Evolutionary conservation across 495 filamentous ascomycete genomes (phyloP).

Genomic region (Hypoxylon cercidicola): DNA sequence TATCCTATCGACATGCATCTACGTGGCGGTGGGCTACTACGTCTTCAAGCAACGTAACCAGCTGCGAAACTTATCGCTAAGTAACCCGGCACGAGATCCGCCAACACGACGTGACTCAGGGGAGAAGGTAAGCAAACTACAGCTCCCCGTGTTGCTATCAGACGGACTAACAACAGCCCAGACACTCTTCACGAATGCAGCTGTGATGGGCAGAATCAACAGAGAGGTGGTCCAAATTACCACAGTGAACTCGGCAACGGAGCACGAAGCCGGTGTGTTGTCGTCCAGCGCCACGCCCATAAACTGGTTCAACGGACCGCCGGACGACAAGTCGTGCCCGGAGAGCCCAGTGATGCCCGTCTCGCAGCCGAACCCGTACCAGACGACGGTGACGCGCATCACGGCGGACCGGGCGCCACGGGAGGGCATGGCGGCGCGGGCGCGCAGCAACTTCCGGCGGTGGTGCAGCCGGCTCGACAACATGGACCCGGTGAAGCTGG

Average conservation of each 20-base stretch:
- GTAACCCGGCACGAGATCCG: slow-evolving; percentile 42
- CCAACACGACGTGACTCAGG: slow-evolving; percentile 44
- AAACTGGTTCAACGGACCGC: slow-evolving; percentile 45
- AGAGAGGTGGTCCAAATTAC: slow-evolving; percentile 46
- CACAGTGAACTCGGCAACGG: slow-evolving; percentile 43
- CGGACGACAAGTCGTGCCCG: slow-evolving; percentile 25
- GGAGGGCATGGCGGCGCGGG: slow-evolving; percentile 24
- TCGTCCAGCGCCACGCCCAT: slow-evolving; percentile 29
- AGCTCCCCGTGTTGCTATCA: background rate
- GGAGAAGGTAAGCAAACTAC: slow-evolving; percentile 51
- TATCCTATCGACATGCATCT: slow-evolving; percentile 73
- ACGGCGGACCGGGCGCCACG: slow-evolving; percentile 33
- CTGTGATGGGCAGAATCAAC: slow-evolving; percentile 47
- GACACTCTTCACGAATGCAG: slow-evolving; percentile 44
- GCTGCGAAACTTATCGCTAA: slow-evolving; percentile 60
- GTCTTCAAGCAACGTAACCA: slow-evolving; percentile 71
- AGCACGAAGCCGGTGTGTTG: slow-evolving; percentile 14
- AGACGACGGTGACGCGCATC: slow-evolving; percentile 40
- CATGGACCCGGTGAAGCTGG: slow-evolving; percentile 71
- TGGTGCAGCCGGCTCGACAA: slow-evolving; percentile 50
- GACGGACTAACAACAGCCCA: background rate
- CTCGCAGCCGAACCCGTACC: slow-evolving; percentile 27
- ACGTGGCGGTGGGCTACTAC: slow-evolving; percentile 73
- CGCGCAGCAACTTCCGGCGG: slow-evolving; percentile 7
- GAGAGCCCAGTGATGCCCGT: slow-evolving; percentile 21